A percentile compares a stretch with the other conserved stretches of the same genome.
phyloP scores from a whole-genome alignment of 2,329 filamentous ascomycete genomes.

The Microdochium paspali region DNA sequence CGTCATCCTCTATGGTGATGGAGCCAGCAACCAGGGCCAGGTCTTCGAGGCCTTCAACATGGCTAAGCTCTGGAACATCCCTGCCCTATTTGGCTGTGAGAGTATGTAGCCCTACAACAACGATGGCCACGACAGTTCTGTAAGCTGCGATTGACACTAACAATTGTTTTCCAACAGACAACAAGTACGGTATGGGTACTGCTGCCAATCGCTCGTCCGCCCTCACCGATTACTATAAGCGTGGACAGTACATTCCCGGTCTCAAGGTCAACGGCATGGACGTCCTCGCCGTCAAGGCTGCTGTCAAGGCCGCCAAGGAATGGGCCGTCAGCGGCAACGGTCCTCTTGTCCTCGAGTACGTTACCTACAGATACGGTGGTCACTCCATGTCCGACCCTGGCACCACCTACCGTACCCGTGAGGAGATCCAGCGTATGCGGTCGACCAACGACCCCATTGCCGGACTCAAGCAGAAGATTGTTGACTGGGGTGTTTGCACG shows the following conservation, averaged over 20 bases:
- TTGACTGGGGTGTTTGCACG: constrained; percentile 85
- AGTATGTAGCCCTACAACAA: constrained; percentile 53
- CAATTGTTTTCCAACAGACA: constrained; percentile 51
- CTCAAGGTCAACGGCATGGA: constrained; percentile 99
- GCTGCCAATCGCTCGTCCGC: constrained; percentile 89
- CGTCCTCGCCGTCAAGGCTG: constrained; percentile 93
- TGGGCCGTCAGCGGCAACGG: constrained; percentile 77
- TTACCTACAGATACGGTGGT: constrained; percentile 98
- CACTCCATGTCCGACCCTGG: constrained; percentile 99
- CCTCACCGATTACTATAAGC: constrained; percentile 99
- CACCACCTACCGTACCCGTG: constrained; percentile 97
- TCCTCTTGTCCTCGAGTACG: constrained; percentile 94
- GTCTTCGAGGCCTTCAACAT: constrained; percentile 99
- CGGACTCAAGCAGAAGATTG: constrained; percentile 93
- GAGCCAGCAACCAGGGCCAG: constrained; percentile 97
- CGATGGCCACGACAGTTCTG: not conserved
- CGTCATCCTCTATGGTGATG: constrained; percentile 91
- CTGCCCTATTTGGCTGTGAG: constrained; percentile 93
- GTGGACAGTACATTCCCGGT: constrained; percentile 98
- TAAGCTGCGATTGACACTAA: constrained; percentile 12
- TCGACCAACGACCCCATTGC: constrained; percentile 98
- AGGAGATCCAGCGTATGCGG: constrained; percentile 99
- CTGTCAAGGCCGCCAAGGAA: constrained; percentile 87
- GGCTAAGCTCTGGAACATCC: constrained; percentile 98
- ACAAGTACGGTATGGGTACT: constrained; percentile 99